These are phyloP conservation scores for Prototheca cutis DNA, from an alignment of 163 green algal genomes.

Conservation along the genomic window DNA sequence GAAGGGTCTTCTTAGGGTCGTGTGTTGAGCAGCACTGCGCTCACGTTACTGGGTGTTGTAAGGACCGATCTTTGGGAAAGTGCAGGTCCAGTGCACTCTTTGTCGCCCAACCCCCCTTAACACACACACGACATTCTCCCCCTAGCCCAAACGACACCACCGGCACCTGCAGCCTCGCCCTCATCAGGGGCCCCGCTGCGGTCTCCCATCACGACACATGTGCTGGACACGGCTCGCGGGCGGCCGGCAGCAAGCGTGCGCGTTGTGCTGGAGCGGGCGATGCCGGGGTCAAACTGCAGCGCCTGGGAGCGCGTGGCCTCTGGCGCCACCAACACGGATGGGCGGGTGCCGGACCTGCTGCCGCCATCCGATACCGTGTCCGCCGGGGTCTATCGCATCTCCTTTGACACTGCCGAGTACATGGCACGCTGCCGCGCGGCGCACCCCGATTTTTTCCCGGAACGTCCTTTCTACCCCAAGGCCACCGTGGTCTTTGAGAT, in stretches of 20 bases:
- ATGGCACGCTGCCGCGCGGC: constrained; percentile 35
- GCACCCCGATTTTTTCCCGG: constrained; percentile 49
- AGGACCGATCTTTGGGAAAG: no score
- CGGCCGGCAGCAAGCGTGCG: constrained; percentile 57
- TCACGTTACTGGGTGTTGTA: no score
- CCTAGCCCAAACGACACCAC: background rate
- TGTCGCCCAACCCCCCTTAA: no score
- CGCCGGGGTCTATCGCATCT: constrained; percentile 67
- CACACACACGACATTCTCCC: no score
- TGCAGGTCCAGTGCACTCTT: no score
- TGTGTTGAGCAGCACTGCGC: no score
- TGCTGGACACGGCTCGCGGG: constrained; percentile 78
- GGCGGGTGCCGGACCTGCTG: constrained; percentile 46
- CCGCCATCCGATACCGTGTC: constrained; percentile 1
- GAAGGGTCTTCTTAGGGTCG: no score
- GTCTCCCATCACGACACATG: constrained; percentile 88
- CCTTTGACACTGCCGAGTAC: constrained; percentile 68
- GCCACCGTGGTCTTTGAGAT: constrained; percentile 72
- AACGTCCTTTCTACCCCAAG: constrained; percentile 73
- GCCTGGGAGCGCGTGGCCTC: constrained; percentile 33
- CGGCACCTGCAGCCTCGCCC: background rate
- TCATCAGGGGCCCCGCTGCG: constrained; percentile 11
- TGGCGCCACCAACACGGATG: constrained; percentile 66
- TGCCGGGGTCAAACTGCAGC: constrained; percentile 24
- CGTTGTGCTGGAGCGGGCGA: constrained; percentile 49